Base-by-base conservation (phyloP, 2,329 filamentous ascomycete species). In the Truncatella angustata region DNA sequence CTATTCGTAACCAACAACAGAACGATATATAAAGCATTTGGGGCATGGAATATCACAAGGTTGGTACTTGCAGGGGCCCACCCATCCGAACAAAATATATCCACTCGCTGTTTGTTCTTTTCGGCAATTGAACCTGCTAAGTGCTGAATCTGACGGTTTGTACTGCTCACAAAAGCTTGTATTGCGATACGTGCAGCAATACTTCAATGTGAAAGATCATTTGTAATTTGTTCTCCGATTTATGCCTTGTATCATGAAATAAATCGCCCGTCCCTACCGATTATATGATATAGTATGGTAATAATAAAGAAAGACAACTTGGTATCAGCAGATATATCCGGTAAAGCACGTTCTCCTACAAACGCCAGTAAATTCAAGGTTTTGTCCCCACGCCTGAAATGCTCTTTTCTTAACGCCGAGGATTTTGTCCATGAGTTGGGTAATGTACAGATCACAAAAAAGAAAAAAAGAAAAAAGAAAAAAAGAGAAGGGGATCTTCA, bases 241-340 rank as follows among this genome's bases (percentile, higher is more conserved):
- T 7, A 7, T 9, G 7, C 14, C 7, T 32, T 9, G 14, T 32
- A 32, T 32, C 14, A 32, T 14, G 28, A 32, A 32, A 32, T 32
- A 9, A 14, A 32, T 14, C 14, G 7, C 7, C 28, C 14, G 28
- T 32, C 28, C 14, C 28, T 32, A 32, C n/a, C n/a, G 14, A 32
- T 14, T 9, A 32, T 14, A 32, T 9, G 28, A 32, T 7, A 32
- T 32, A 14, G 14, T 32, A 32, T 7, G 7, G 14, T 32, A 32
- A 14, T 9, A 32, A 2, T 32, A 32, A 32, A 32, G 28, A 32
- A 32, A 32, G 28, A 32, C 14, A 32, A 28, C 43, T 46, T 26
- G 28, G 43, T 30, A 46, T 30, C 43, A 46, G 43, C 43, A 30
- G 43, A 28, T 46, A 46, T 46, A 26, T 44, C 40, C 40, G 20